Percentiles rank a stretch among this genome's conserved stretches.
Evolutionary conservation across 352 stramenopile species (phyloP).

Genomic region (Phytophthora hybrid): DNA sequence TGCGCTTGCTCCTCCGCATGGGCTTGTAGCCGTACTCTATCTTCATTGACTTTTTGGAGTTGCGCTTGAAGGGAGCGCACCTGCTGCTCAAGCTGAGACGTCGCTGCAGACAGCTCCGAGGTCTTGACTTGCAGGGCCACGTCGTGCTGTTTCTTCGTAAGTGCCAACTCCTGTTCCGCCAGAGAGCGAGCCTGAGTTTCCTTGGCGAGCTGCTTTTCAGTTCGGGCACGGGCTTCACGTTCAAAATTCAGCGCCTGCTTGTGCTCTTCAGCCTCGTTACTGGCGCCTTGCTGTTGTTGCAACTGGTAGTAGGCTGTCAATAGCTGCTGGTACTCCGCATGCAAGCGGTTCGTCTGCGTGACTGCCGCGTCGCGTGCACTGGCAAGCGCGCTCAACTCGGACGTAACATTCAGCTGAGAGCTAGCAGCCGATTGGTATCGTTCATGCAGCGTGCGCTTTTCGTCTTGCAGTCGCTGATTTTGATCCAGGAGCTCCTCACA

Average conservation of each 20-base stretch:
- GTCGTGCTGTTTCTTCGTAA: conserved; percentile 79
- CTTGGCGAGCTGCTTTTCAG: conserved; percentile 70
- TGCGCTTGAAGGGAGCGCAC: conserved; percentile 36
- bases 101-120: conserved; percentile 57
- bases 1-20: conserved; percentile 47
- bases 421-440: conserved; percentile 68
- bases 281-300: conserved; percentile 63
- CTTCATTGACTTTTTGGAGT: conserved; percentile 54
- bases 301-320: conserved; percentile 76
- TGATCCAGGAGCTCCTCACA: conserved; percentile 73
- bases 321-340: conserved; percentile 80
- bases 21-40: conserved; percentile 46
- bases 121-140: conserved; percentile 69
- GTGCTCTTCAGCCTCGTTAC: conserved; percentile 65
- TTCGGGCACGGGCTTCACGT: conserved; percentile 58
- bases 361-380: conserved; percentile 73
- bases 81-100: conserved; percentile 60
- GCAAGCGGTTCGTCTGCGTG: conserved; percentile 76
- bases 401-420: conserved; percentile 59
- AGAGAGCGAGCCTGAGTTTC: conserved; percentile 67
- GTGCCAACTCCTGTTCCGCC: conserved; percentile 70
- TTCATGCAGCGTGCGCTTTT: conserved; percentile 69
- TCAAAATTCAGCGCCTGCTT: conserved; percentile 71
- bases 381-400: conserved; percentile 64
- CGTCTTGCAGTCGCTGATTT: conserved; percentile 67